Conservation (phyloP, 352 stramenopile genomes). For the Pythium rhizo-oryzae region DNA sequence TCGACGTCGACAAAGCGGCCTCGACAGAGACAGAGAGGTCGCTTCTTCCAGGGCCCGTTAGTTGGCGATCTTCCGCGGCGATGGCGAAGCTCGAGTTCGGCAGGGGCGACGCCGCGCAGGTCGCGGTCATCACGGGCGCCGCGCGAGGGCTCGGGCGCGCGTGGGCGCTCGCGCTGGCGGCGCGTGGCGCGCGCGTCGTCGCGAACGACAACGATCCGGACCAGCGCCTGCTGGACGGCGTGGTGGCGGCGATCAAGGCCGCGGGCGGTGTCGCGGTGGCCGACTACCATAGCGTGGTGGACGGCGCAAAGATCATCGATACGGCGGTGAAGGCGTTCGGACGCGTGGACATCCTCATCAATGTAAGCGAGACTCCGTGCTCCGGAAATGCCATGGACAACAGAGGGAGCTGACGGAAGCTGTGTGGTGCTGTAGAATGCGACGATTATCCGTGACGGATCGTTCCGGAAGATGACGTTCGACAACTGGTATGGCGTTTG, state of each 20-base stretch:
- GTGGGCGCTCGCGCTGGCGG: conserved; percentile 54
- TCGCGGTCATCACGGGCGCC: conserved; percentile 67
- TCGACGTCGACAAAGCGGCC: conserved; percentile 32
- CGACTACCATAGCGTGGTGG: conserved; percentile 53
- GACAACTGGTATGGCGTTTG: conserved; percentile 48
- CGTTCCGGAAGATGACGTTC: conserved; percentile 75
- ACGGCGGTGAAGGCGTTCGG: conserved; percentile 48
- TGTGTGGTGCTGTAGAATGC: conserved; percentile 40
- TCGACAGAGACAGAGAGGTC: not conserved
- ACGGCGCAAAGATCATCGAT: conserved; percentile 50
- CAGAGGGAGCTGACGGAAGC: too few species aligned
- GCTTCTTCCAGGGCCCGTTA: not conserved
- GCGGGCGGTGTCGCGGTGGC: conserved; percentile 47
- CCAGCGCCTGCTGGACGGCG: conserved; percentile 41
- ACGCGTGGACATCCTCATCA: conserved; percentile 76
- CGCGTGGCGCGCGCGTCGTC: conserved; percentile 52
- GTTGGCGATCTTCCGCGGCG: not conserved
- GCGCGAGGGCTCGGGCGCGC: conserved; percentile 50
- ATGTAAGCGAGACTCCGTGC: conserved; percentile 31
- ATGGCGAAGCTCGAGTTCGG: conserved; percentile 47
- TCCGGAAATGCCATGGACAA: not conserved
- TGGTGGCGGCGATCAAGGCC: conserved; percentile 44
- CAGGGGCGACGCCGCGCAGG: conserved; percentile 46
- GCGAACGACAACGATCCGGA: conserved; percentile 75
- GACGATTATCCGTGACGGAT: conserved; percentile 71